Evolutionary conservation across 1,284 basidiomycete species (phyloP).

Genomic region (Sanghuangporus baumii): DNA sequence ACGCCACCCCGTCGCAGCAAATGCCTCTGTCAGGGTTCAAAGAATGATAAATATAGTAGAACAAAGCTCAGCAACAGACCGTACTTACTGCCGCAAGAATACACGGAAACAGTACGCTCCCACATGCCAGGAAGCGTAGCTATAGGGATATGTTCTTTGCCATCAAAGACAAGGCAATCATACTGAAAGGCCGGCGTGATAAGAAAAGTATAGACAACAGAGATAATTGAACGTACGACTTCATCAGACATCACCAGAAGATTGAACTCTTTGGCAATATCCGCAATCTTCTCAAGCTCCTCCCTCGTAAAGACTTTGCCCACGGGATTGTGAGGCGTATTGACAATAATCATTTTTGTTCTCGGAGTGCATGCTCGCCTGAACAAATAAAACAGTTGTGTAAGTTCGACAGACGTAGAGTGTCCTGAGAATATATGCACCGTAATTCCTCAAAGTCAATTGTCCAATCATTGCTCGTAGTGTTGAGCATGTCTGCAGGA

Average conservation of each 20-base stretch:
- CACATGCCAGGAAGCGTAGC: conserved; percentile 97
- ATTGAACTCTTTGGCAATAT: conserved; percentile 88
- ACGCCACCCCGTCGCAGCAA: conserved; percentile 97
- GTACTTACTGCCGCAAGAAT: conserved; percentile 70
- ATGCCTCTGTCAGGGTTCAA: conserved; percentile 62
- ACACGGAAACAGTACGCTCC: conserved; percentile 86
- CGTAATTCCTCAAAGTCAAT: conserved; percentile 83
- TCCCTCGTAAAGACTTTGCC: conserved; percentile 88
- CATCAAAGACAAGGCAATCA: conserved; percentile 89
- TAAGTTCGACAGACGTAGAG: neutral
- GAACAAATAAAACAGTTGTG: neutral
- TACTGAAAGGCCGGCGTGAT: conserved; percentile 49
- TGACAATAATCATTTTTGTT: conserved; percentile 90
- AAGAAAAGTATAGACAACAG: conserved; percentile 12
- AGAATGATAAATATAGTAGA: neutral
- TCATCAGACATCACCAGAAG: conserved; percentile 94
- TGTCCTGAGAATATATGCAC: conserved; percentile 34
- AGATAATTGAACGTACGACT: conserved; percentile 56
- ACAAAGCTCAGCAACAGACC: neutral
- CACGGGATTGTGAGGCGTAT: conserved; percentile 94
- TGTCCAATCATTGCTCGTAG: conserved; percentile 78
- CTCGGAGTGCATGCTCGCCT: conserved; percentile 79
- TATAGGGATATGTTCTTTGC: conserved; percentile 85
- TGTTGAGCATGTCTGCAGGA: conserved; percentile 40
- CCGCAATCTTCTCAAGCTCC: conserved; percentile 83